These are phyloP conservation scores for Mycena haematopus DNA, from an alignment of 768 basidiomycete genomes.

Conservation along the genomic window DNA sequence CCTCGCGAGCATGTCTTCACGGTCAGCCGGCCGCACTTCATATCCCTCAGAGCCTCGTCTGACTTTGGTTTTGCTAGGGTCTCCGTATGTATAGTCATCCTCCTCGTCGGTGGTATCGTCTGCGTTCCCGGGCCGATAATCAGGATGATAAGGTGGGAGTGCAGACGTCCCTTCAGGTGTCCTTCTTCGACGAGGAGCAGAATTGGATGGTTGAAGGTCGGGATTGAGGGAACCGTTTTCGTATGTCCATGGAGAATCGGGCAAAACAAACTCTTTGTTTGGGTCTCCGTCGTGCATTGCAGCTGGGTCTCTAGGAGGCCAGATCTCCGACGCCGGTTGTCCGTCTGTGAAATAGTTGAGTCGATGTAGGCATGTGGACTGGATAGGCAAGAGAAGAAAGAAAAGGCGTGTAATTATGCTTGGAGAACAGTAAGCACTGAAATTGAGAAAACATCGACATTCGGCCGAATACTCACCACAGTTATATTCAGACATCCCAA, in stretches of 20 bases:
- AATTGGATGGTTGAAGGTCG: conserved; percentile 66
- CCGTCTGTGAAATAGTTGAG: conserved; percentile 15
- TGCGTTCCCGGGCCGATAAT: conserved; percentile 50
- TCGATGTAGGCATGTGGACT: neutral
- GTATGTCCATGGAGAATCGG: conserved; percentile 85
- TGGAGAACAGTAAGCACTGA: conserved; percentile 12
- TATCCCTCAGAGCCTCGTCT: conserved; percentile 85
- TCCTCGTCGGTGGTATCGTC: conserved; percentile 40
- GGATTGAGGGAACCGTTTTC: conserved; percentile 82
- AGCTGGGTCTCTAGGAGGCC: conserved; percentile 80
- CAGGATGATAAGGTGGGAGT: conserved; percentile 80
- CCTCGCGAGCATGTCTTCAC: conserved; percentile 68
- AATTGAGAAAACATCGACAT: neutral
- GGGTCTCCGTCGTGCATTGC: conserved; percentile 38
- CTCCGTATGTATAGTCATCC: conserved; percentile 33
- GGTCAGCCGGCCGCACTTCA: conserved; percentile 65
- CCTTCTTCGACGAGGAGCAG: conserved; percentile 31
- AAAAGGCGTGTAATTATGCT: conserved; percentile 3
- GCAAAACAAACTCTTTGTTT: conserved; percentile 51
- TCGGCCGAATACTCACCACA: conserved; percentile 15
- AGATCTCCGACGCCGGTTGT: conserved; percentile 43
- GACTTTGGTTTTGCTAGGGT: conserved; percentile 39
- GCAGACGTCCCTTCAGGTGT: conserved; percentile 47
- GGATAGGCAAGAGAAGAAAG: conserved; percentile 9
- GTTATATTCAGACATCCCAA: conserved; percentile 28